These are phyloP conservation scores for Geotrichum phurueaensis DNA, from an alignment of 1,139 yeast species.

Conservation along the genomic window DNA sequence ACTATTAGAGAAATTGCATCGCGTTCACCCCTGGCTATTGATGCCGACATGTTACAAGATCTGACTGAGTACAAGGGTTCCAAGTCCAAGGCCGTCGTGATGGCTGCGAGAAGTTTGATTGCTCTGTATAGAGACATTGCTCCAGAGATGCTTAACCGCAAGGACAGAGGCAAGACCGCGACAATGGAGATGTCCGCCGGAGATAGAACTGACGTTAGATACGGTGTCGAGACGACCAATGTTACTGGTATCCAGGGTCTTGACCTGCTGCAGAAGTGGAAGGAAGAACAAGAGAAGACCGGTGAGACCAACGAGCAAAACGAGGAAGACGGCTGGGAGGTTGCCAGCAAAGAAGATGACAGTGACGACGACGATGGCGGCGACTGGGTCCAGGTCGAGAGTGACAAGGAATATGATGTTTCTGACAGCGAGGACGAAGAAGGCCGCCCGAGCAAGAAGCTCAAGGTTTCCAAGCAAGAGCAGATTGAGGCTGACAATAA, in stretches of 20 bases:
- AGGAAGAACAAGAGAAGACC: slow-evolving; percentile 49
- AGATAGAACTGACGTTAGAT: slow-evolving; percentile 35
- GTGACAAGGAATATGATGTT: slow-evolving; percentile 41
- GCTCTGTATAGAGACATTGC: slow-evolving; percentile 87
- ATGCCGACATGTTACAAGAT: slow-evolving; percentile 78
- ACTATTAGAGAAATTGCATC: slow-evolving; percentile 88
- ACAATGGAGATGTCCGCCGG: slow-evolving; percentile 68
- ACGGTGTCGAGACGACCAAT: slow-evolving; percentile 49
- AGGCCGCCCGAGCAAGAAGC: slow-evolving; percentile 25
- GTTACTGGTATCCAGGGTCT: slow-evolving; percentile 71
- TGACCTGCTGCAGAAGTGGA: slow-evolving; percentile 86
- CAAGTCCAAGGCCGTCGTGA: slow-evolving; percentile 84
- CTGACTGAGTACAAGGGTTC: slow-evolving; percentile 86
- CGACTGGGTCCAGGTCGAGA: slow-evolving; percentile 51
- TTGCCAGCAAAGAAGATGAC: slow-evolving; percentile 47
- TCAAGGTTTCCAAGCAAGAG: slow-evolving; percentile 22
- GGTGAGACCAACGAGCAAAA: slow-evolving; percentile 42
- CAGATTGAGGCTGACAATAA: slow-evolving; percentile 35
- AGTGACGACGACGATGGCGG: slow-evolving; percentile 47
- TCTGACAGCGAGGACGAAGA: slow-evolving; percentile 63
- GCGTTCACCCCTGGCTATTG: slow-evolving; percentile 92
- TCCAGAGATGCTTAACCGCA: slow-evolving; percentile 85
- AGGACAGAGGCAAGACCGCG: slow-evolving; percentile 90
- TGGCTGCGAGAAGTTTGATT: slow-evolving; percentile 90
- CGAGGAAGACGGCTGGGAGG: slow-evolving; percentile 45